Evolutionary conservation across 768 basidiomycete genomes (phyloP).

Genomic region (Amanita subjunquillea): DNA sequence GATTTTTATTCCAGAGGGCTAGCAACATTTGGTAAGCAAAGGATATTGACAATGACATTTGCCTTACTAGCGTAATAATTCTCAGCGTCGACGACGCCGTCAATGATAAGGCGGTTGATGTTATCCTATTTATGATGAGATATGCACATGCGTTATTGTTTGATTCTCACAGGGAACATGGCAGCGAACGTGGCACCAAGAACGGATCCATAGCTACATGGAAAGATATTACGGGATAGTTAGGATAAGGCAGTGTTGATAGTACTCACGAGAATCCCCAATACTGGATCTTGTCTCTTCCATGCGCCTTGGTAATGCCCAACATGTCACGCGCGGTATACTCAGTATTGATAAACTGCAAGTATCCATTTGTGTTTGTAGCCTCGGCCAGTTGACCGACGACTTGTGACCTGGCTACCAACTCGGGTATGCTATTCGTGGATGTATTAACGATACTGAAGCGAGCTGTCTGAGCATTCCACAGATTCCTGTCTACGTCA

Average conservation of each 20-base stretch:
- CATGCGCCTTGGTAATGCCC: slow-evolving; percentile 14
- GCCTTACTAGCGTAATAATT: slow-evolving; percentile 16
- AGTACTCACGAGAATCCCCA: slow-evolving; percentile 18
- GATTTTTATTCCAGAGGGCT: slow-evolving; percentile 26
- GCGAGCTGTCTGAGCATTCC: not conserved
- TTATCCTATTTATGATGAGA: slow-evolving; percentile 12
- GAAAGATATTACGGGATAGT: slow-evolving; percentile 9
- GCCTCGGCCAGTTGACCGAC: slow-evolving; percentile 12
- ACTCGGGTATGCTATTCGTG: not conserved
- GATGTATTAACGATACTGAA: not conserved
- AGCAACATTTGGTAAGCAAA: not conserved
- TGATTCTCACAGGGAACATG: slow-evolving; percentile 12
- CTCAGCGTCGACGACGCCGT: slow-evolving; percentile 19
- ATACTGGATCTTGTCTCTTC: slow-evolving; percentile 21
- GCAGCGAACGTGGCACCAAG: slow-evolving; percentile 15
- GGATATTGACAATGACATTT: not conserved
- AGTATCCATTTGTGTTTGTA: slow-evolving; percentile 22
- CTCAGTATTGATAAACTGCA: slow-evolving; percentile 25
- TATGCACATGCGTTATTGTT: slow-evolving; percentile 2
- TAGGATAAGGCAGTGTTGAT: not conserved
- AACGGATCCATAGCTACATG: slow-evolving; percentile 11
- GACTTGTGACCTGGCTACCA: not conserved
- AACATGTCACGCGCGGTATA: slow-evolving; percentile 21
- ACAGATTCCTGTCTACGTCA: not conserved
- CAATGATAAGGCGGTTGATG: slow-evolving; percentile 20